phyloP scores from a whole-genome alignment of 495 filamentous ascomycete genomes.

The Cladorrhinum samala region DNA sequence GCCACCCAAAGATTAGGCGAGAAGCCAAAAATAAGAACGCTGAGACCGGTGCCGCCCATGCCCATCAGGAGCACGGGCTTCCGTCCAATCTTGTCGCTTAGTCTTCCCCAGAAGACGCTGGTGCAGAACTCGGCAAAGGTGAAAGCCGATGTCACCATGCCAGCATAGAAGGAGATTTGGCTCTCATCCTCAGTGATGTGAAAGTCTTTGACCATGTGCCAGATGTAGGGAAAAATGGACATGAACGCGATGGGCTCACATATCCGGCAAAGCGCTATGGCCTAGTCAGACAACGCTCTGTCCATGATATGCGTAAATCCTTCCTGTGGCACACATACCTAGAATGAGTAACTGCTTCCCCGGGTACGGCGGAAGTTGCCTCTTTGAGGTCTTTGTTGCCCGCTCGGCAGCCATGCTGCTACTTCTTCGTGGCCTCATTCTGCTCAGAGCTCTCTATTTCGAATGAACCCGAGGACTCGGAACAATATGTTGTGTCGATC shows the following conservation, averaged over 20 bases:
- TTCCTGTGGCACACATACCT: slow-evolving; percentile 50
- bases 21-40: slow-evolving; percentile 92
- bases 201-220: slow-evolving; percentile 95
- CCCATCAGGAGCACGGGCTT: slow-evolving; percentile 90
- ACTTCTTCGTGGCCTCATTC: slow-evolving; percentile 16
- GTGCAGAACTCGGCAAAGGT: slow-evolving; percentile 92
- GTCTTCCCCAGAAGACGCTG: slow-evolving; percentile 82
- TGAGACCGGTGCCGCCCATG: slow-evolving; percentile 80
- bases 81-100: slow-evolving; percentile 87
- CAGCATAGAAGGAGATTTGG: slow-evolving; percentile 85
- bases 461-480: not conserved
- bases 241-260: slow-evolving; percentile 99
- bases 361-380: slow-evolving; percentile 39
- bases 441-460: not conserved
- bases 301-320: not conserved
- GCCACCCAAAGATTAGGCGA: slow-evolving; percentile 77
- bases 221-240: slow-evolving; percentile 98
- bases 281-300: slow-evolving; percentile 29
- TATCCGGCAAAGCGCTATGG: slow-evolving; percentile 79
- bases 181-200: slow-evolving; percentile 69
- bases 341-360: slow-evolving; percentile 63
- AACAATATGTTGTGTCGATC: too few species aligned
- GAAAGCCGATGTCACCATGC: slow-evolving; percentile 95
- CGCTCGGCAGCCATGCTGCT: slow-evolving; percentile 9
- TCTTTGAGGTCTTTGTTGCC: not conserved